Evolutionary conservation across 163 green algal species (phyloP).

Genomic region (Chloromonas sp.): DNA sequence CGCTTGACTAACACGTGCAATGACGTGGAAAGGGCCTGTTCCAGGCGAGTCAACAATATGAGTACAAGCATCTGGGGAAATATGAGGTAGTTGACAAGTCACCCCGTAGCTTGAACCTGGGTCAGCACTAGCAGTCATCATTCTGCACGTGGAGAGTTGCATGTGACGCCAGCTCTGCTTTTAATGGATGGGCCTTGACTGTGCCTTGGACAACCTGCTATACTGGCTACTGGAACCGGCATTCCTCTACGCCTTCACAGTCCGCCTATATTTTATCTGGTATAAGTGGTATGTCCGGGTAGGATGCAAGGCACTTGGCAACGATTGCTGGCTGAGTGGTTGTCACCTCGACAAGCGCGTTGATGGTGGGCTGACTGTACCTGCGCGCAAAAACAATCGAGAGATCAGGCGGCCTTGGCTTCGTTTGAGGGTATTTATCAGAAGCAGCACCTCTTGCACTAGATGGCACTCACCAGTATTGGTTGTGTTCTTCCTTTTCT

Average conservation of each 20-base stretch:
- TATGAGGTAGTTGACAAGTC: background rate
- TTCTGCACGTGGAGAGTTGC: background rate
- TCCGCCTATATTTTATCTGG: too few species aligned
- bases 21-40: too few species aligned
- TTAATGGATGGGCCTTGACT: too few species aligned
- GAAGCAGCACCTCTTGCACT: slow-evolving; percentile 8
- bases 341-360: background rate
- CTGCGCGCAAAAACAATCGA: slow-evolving; percentile 14
- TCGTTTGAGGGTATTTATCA: background rate
- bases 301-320: too few species aligned
- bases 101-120: background rate
- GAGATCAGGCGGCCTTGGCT: background rate
- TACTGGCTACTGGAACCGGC: too few species aligned
- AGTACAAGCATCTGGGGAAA: too few species aligned
- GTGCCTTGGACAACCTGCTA: too few species aligned
- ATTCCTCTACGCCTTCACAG: too few species aligned
- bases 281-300: too few species aligned
- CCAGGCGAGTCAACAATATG: too few species aligned
- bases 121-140: background rate
- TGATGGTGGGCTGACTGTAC: slow-evolving; percentile 1
- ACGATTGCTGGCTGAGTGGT: too few species aligned
- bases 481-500: slow-evolving; percentile 61
- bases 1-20: too few species aligned
- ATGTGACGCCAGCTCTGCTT: background rate
- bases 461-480: slow-evolving; percentile 53